Base-by-base conservation (phyloP, 192 early-diverging fungal species). In the Backusella westeae region DNA sequence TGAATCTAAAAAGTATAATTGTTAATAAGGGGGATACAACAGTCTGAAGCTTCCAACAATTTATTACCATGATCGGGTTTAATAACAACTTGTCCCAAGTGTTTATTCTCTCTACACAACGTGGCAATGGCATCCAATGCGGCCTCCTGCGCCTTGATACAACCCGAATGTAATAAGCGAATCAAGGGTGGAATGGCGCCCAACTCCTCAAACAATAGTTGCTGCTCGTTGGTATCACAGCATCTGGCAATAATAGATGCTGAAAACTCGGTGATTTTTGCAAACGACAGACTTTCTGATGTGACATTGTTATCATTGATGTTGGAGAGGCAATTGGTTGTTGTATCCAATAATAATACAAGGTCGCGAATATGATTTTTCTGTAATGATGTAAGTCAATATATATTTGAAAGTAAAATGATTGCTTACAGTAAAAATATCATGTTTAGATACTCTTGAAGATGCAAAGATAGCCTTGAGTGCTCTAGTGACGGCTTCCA, bases 41-140 rank as follows among this genome's bases (percentile, higher is more conserved):
- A 39, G 0, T 2, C 38, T 3, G 38, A 10, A 12, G 10, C 10
- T 39, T 39, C 9, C 38, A 39, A 3, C 38, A 7, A 39, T 5
- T 2, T 32, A 32, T 63, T 67, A 72, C 46, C 87, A 87, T 85
- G 72, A 78, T 84, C 84, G 42, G 80, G 83, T 21, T 84, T 69
- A 12, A 90, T 82, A 59, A 95, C 83, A n/a, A 68, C 53, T 49
- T 77, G 70, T 34, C 85, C 88, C 35, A 92, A 72, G 10, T 85
- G 85, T 12, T 82, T 59, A 75, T 92, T 93, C 23, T 87, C 88
- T 34, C 90, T 84, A 73, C 88, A 88, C 34, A 95, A 72, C 7
- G 86, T 86, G 2, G 91, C 86, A n/a, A 95, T 75, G 0, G 93
- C 93, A 70, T 94, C 93, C 65, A 95, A 83, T 6, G 91, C 90